Evolutionary conservation across 352 stramenopile species (phyloP).

Genomic region (Pythium scleroteichum): DNA sequence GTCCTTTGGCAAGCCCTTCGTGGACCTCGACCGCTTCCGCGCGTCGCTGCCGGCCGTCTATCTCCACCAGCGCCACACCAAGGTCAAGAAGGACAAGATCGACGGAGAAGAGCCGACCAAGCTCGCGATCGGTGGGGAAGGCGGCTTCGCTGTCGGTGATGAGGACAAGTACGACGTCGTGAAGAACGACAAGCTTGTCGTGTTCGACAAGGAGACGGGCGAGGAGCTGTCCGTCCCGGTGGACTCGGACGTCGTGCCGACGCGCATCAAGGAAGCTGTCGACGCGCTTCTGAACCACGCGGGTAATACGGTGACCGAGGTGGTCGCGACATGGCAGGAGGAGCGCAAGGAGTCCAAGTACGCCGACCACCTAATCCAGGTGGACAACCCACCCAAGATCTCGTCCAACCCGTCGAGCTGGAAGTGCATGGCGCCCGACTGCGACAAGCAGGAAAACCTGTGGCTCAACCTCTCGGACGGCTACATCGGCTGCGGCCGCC

Average conservation of each 20-base stretch:
- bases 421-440: conserved; percentile 92
- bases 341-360: conserved; percentile 80
- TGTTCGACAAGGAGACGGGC: conserved; percentile 47
- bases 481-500: conserved; percentile 80
- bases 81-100: conserved; percentile 18
- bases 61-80: conserved; percentile 70
- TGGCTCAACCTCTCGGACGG: conserved; percentile 98
- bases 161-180: conserved; percentile 57
- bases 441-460: conserved; percentile 97
- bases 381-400: conserved; percentile 60
- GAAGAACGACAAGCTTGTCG: conserved; percentile 88
- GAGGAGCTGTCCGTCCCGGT: conserved; percentile 31
- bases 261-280: conserved; percentile 52
- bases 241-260: conserved; percentile 41
- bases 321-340: conserved; percentile 83
- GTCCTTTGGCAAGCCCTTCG: conserved; percentile 84
- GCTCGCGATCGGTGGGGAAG: conserved; percentile 95
- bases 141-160: conserved; percentile 87
- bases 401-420: conserved; percentile 69
- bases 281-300: conserved; percentile 72
- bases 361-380: conserved; percentile 67
- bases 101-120: conserved; percentile 69
- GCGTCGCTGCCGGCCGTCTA: conserved; percentile 50
- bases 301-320: conserved; percentile 73
- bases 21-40: conserved; percentile 56